A percentile compares a stretch with the other conserved stretches of the same genome.
Conservation (phyloP, 352 stramenopile genomes). For the Phytophthora nicotianae region DNA sequence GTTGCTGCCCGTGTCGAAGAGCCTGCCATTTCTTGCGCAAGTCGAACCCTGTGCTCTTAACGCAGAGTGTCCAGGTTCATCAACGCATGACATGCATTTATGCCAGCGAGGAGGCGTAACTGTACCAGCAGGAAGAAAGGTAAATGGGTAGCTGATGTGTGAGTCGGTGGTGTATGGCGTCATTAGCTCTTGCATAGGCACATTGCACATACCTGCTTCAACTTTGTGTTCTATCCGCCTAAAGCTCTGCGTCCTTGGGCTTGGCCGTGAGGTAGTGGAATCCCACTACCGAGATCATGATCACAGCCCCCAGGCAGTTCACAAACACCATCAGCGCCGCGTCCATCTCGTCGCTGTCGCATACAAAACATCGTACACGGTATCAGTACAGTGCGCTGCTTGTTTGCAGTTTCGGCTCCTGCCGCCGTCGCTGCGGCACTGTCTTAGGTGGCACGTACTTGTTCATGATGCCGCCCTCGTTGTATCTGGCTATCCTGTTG, state of each 20-base stretch:
- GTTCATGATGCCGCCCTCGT: conserved; percentile 41
- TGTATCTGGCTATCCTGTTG: conserved; percentile 30
- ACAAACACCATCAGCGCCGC: conserved; percentile 88
- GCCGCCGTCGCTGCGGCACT: background rate
- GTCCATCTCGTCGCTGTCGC: conserved; percentile 85
- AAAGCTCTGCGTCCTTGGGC: conserved; percentile 82
- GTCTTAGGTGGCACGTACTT: conserved; percentile 41
- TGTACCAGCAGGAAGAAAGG: conserved; percentile 5
- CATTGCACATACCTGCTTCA: conserved; percentile 13
- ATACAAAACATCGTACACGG: conserved; percentile 3
- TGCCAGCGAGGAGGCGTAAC: background rate
- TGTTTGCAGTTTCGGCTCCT: background rate
- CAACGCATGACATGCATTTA: background rate
- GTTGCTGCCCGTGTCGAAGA: background rate
- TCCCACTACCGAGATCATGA: conserved; percentile 88
- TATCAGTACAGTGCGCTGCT: conserved; percentile 4
- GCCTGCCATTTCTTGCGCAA: conserved; percentile 2
- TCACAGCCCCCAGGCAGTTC: conserved; percentile 85
- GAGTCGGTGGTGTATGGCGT: conserved; percentile 5
- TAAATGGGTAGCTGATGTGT: conserved; percentile 1
- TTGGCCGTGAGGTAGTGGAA: conserved; percentile 90
- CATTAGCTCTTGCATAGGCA: background rate
- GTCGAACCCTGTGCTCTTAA: background rate
- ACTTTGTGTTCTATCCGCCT: conserved; percentile 15
- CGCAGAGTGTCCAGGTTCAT: background rate